Evolutionary conservation across 23 red algal genomes (phyloP), one percentile per base, ranked within the genome.

Genomic region (Gracilariopsis chorda): DNA sequence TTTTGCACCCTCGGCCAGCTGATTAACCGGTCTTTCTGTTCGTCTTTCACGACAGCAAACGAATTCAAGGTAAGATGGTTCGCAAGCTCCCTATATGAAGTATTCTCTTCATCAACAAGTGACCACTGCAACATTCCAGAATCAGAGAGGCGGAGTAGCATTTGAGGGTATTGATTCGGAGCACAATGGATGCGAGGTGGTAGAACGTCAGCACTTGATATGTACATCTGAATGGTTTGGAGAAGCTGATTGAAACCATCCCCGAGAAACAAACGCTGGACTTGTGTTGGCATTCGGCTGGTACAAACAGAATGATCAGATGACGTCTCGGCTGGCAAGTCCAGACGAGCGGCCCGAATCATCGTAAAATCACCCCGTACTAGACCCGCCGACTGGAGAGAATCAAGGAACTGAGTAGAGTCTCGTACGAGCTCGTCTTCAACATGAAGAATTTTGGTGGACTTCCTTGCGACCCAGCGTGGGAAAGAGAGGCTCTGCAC

Each of bases 1-100:
- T 82, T 82, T 59, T 63, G 77, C 4, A 57, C 77, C 37, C 77
- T 0, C 27, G 77, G 77, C 49, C 53, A 82, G 40, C 47, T 57
- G 16, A 82, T 82, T 12, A 82, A 27, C 14, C 77, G 48, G 40
- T 82, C 77, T 25, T 27, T 41, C 4, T 52, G 10, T 6, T 24
- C 27, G 49, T 82, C 53, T n/a, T 82, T 82, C 48, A 40, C 36
- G 1, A 39, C n/a, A 4, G 77, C 77, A 32, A 58, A 81, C 23
- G 52, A 82, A 5, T 0, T 59, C 77, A 82, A 59, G 24, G 47
- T 1, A 4, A 82, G 36, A 11, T 20, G 16, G 28, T 0, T 35
- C 17, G 77, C 46, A n/a, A 57, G 48, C 10, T 8, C 11, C 41
- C 32, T 19, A 1, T 82, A 82, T 32, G 17, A 21, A 5, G 7